Base-by-base conservation (phyloP, 2,329 filamentous ascomycete species). In the Neofusicoccum kwambonambiense region DNA sequence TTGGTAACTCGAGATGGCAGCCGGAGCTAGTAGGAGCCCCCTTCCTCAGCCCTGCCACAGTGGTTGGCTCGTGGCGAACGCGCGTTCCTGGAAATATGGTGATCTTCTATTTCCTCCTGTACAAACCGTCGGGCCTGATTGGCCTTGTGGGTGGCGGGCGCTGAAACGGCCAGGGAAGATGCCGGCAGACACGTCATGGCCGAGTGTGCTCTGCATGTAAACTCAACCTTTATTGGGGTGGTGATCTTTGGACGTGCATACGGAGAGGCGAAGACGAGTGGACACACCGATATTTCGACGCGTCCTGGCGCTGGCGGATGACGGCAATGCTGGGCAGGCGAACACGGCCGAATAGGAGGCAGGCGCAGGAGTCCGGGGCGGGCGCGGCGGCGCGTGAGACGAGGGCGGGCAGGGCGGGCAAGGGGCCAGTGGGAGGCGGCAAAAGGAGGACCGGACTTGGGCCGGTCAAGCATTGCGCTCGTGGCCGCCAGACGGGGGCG, bases 221-320 rank as follows among this genome's bases (percentile, higher is more conserved):
- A n/a, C 12, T 27, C 52, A 56, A 41, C 19, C 19, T 31, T 13
- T 47, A 34, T 27, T 42, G 52, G 52, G 37, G 37, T 27, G 56
- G 56, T 45, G 56, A 60, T 60, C 56, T 47, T 4, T 60, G 56
- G 56, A 58, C 56, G 56, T 60, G 56, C 56, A 49, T 60, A 60
- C 56, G 56, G 41, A 31, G 47, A 6, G 47, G 42, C 42, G 41
- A 58, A 45, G 54, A 34, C 54, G 31, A 56, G 51, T n/a, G 35
- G 51, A 17, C 51, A 56, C 51, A 56, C 39, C 54, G 54, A 58
- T 42, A 54, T 45, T 58, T 27, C 37, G 41, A 19, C 35, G 22
- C 13, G 27, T 31, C 27, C 27, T 31, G 27, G 27, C 27, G 27
- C 27, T 31, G 56, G 27, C 6, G 42, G n/a, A 57, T 42, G 42